Conservation (phyloP, 257 asterid genomes). For the Solanum dulcamara region DNA sequence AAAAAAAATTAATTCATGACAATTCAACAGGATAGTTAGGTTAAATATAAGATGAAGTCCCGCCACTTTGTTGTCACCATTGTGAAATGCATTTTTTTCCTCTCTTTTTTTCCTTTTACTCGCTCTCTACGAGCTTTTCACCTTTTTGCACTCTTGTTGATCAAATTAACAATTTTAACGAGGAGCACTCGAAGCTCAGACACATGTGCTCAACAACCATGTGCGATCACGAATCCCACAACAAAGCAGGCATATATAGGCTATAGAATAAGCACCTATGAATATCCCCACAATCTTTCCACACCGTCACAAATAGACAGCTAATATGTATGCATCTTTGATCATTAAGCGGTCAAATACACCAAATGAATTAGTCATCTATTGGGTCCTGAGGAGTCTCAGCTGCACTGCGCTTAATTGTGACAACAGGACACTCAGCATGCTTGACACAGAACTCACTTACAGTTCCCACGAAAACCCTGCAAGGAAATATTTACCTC, state of each 20-base stretch:
- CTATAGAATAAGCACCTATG: neutral
- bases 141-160: too few species aligned
- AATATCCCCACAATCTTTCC: neutral
- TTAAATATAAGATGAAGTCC: too few species aligned
- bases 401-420: conserved; percentile 41
- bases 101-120: too few species aligned
- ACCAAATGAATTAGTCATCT: conserved; percentile 19
- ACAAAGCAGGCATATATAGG: neutral
- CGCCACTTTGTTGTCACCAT: too few species aligned
- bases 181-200: neutral
- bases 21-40: too few species aligned
- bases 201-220: neutral
- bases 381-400: conserved; percentile 53
- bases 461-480: conserved; percentile 91
- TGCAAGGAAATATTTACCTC: conserved; percentile 8
- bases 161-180: too few species aligned
- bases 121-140: too few species aligned
- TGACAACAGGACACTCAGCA: conserved; percentile 51
- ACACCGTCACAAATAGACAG: neutral
- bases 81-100: too few species aligned
- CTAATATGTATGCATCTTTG: neutral
- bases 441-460: conserved; percentile 84
- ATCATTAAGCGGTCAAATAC: neutral
- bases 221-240: neutral
- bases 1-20: too few species aligned